These are phyloP conservation scores for Solanum ossicruentum DNA, from an alignment of 257 asterid genomes.

Conservation along the genomic window DNA sequence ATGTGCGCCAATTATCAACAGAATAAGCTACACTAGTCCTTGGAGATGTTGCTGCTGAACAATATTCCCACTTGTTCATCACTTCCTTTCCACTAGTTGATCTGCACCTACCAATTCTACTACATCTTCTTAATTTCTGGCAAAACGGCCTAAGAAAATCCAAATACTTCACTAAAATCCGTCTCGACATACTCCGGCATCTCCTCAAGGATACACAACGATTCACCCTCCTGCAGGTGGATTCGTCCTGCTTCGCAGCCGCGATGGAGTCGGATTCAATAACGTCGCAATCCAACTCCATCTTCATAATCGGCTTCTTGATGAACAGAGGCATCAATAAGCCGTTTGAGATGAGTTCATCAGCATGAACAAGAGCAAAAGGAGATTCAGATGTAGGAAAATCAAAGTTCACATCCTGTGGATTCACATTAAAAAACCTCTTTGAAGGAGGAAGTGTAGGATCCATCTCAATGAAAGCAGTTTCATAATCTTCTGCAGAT, in stretches of 20 bases:
- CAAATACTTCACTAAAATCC: slow-evolving; percentile 37
- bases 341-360: slow-evolving; percentile 61
- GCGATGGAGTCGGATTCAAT: neutral
- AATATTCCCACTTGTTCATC: slow-evolving; percentile 16
- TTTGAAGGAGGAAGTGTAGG: slow-evolving; percentile 72
- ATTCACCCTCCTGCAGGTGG: slow-evolving; percentile 9
- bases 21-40: slow-evolving; percentile 55
- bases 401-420: slow-evolving; percentile 55
- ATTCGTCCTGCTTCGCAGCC: neutral
- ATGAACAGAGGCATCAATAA: slow-evolving; percentile 38
- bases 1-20: slow-evolving; percentile 51
- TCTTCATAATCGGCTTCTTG: slow-evolving; percentile 1
- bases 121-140: slow-evolving; percentile 13
- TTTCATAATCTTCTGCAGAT: slow-evolving; percentile 31
- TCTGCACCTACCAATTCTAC: slow-evolving; percentile 11
- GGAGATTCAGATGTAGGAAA: slow-evolving; percentile 44
- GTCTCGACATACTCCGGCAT: slow-evolving; percentile 35
- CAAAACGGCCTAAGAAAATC: slow-evolving; percentile 36
- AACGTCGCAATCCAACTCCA: neutral
- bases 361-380: slow-evolving; percentile 45
- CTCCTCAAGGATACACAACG: slow-evolving; percentile 37
- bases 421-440: slow-evolving; percentile 44
- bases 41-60: slow-evolving; percentile 42
- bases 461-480: slow-evolving; percentile 86
- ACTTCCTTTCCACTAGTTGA: slow-evolving; percentile 4